Evolutionary conservation across 1,284 basidiomycete genomes (phyloP).

Genomic region (Sanghuangporus baumii): DNA sequence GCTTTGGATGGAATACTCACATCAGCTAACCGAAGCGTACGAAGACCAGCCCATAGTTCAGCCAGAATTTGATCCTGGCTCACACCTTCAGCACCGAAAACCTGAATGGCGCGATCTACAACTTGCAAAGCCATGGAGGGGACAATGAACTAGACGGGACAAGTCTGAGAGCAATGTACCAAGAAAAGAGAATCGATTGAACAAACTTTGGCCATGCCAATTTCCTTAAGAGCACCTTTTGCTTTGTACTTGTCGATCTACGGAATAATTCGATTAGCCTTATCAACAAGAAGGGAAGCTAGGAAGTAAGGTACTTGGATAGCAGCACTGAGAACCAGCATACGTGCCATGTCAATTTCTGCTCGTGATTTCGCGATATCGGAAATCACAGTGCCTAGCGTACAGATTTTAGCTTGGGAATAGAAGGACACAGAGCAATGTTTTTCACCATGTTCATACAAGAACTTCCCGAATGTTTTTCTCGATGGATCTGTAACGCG

Average conservation of each 20-base stretch:
- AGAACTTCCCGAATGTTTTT: slow-evolving; percentile 91
- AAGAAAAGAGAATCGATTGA: slow-evolving; percentile 4
- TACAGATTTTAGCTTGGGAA: slow-evolving; percentile 37
- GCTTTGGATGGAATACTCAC: slow-evolving; percentile 40
- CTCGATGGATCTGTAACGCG: slow-evolving; percentile 88
- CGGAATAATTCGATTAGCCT: neutral
- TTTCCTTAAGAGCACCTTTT: slow-evolving; percentile 95
- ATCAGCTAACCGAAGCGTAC: slow-evolving; percentile 89
- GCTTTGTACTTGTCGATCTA: slow-evolving; percentile 87
- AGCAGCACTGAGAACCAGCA: slow-evolving; percentile 92
- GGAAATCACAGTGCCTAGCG: slow-evolving; percentile 75
- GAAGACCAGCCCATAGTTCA: slow-evolving; percentile 68
- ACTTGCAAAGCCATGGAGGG: slow-evolving; percentile 84
- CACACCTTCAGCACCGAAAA: slow-evolving; percentile 92
- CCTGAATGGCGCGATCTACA: slow-evolving; percentile 92
- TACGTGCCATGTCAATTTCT: slow-evolving; percentile 83
- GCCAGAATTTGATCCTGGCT: slow-evolving; percentile 88
- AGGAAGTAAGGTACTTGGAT: slow-evolving; percentile 55
- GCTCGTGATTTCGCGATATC: slow-evolving; percentile 91
- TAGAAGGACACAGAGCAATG: slow-evolving; percentile 8
- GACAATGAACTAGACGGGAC: slow-evolving; percentile 70
- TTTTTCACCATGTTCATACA: slow-evolving; percentile 81
- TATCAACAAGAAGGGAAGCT: neutral
- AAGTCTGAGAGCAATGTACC: slow-evolving; percentile 3
- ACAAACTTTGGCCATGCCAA: slow-evolving; percentile 90